Percentiles rank a stretch among this genome's conserved stretches.
These are phyloP conservation scores for Proliferodiscus dingleyae DNA, from an alignment of 2,329 filamentous ascomycete species.

Conservation along the genomic window DNA sequence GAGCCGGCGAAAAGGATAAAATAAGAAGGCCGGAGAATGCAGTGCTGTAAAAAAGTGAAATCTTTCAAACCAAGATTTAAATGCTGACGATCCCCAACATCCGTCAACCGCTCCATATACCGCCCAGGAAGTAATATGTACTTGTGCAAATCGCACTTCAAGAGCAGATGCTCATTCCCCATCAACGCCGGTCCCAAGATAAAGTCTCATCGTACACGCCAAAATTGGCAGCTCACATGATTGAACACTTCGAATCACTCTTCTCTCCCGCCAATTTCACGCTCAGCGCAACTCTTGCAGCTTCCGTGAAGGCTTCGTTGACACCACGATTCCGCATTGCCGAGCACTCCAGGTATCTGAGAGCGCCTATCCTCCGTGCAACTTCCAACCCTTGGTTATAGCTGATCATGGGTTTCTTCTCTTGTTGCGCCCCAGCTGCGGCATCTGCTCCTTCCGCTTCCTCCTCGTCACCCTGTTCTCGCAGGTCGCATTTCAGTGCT, in stretches of 20 bases:
- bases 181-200: slow-evolving; percentile 11
- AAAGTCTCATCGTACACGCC: slow-evolving; percentile 5
- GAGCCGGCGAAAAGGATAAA: background rate
- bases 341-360: slow-evolving; percentile 96
- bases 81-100: background rate
- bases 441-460: slow-evolving; percentile 41
- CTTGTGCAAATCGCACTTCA: slow-evolving; percentile 4
- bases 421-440: slow-evolving; percentile 41
- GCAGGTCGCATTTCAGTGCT: slow-evolving; percentile 92
- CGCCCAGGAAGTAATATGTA: slow-evolving; percentile 6
- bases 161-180: slow-evolving; percentile 7
- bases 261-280: slow-evolving; percentile 56
- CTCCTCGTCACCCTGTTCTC: slow-evolving; percentile 67
- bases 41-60: background rate
- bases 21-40: background rate
- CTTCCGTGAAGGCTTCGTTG: slow-evolving; percentile 98
- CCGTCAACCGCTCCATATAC: background rate
- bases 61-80: background rate
- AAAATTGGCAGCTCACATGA: slow-evolving; percentile 45
- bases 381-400: slow-evolving; percentile 91
- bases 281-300: slow-evolving; percentile 83
- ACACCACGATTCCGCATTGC: slow-evolving; percentile 97
- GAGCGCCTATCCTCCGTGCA: slow-evolving; percentile 82
- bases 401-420: slow-evolving; percentile 71
- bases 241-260: slow-evolving; percentile 54